Evolutionary conservation across 495 filamentous ascomycete genomes (phyloP).

Genomic region (Staphylotrichum tortipilum): DNA sequence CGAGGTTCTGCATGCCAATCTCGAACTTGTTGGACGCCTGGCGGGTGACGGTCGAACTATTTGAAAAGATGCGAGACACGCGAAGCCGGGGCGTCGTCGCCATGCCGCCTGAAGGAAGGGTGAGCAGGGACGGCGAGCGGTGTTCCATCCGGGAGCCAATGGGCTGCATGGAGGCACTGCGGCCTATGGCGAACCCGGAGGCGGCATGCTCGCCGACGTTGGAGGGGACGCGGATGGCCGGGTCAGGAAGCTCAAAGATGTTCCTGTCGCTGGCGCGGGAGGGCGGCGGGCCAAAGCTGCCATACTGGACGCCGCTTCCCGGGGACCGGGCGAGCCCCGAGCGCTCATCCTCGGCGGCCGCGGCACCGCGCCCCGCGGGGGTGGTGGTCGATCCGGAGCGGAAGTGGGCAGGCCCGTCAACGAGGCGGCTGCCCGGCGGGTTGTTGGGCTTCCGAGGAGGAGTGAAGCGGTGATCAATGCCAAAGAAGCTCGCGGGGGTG

Average conservation of each 20-base stretch:
- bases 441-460: constrained; percentile 3
- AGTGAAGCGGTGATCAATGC: constrained; percentile 8
- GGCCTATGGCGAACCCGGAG: constrained; percentile 10
- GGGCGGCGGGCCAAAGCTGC: constrained; percentile 64
- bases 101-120: constrained; percentile 7
- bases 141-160: constrained; percentile 1
- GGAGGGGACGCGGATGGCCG: constrained; percentile 56
- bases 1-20: constrained; percentile 31
- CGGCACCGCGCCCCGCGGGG: neutral
- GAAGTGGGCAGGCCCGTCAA: neutral
- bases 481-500: constrained; percentile 15
- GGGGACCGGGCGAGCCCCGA: constrained; percentile 26
- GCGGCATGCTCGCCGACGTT: constrained; percentile 20
- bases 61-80: constrained; percentile 23
- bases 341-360: constrained; percentile 22
- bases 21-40: constrained; percentile 16
- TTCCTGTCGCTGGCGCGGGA: constrained; percentile 37
- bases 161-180: constrained; percentile 20
- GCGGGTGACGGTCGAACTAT: constrained; percentile 10
- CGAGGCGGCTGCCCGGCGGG: neutral
- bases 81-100: constrained; percentile 16
- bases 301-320: constrained; percentile 47
- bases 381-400: neutral
- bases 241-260: constrained; percentile 59
- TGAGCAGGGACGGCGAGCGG: constrained; percentile 4